A percentile compares a stretch with the other conserved stretches of the same genome.
phyloP scores from a whole-genome alignment of 2,329 filamentous ascomycete species.

The Grosmannia huntii region DNA sequence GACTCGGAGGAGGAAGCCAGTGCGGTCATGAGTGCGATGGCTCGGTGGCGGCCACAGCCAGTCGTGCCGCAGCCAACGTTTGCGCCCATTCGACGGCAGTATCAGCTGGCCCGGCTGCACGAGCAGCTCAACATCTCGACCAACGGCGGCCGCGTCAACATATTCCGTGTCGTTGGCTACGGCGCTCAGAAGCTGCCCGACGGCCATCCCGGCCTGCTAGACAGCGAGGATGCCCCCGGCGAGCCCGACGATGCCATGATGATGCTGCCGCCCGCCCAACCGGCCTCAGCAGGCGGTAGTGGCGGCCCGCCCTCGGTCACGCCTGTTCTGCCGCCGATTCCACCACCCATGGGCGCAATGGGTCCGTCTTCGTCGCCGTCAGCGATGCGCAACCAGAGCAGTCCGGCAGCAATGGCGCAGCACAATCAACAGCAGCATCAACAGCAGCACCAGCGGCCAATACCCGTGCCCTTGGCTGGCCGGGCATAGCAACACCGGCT shows the following conservation, averaged over 20 bases:
- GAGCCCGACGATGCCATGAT: constrained; percentile 38
- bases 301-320: not conserved
- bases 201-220: constrained; percentile 31
- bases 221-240: constrained; percentile 44
- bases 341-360: not conserved
- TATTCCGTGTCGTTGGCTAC: constrained; percentile 46
- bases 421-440: not conserved
- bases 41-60: constrained; percentile 65
- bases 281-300: not conserved
- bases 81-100: constrained; percentile 48
- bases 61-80: constrained; percentile 54
- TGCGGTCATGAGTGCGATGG: constrained; percentile 70
- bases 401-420: not conserved
- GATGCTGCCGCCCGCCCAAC: constrained; percentile 10
- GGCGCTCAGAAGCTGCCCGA: constrained; percentile 42
- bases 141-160: constrained; percentile 51
- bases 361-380: not conserved
- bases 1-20: constrained; percentile 94
- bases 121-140: constrained; percentile 55
- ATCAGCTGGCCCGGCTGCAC: constrained; percentile 48
- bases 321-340: constrained; percentile 3
- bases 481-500: not conserved
- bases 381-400: not conserved
- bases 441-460: not conserved
- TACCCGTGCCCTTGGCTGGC: not conserved